A percentile compares a stretch with the other conserved stretches of the same genome.
These are phyloP conservation scores for Discostella stelligera DNA, from an alignment of 352 stramenopile genomes.

Conservation along the genomic window DNA sequence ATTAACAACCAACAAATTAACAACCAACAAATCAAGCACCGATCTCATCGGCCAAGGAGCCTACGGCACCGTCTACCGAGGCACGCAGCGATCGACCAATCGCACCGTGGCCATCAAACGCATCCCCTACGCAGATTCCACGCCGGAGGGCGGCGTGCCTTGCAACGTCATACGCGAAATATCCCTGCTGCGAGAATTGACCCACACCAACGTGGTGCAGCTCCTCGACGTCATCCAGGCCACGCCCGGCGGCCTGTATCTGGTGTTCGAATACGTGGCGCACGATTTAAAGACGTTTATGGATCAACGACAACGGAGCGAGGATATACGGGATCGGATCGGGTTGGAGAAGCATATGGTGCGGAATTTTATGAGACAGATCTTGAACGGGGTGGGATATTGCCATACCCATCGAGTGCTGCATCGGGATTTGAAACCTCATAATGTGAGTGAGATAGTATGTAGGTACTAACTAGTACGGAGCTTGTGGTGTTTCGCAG, in stretches of 20 bases:
- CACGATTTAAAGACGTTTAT: slow-evolving; percentile 99
- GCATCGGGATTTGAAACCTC: slow-evolving; percentile 96
- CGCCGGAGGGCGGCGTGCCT: slow-evolving; percentile 82
- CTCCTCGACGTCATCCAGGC: slow-evolving; percentile 99
- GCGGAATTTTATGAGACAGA: slow-evolving; percentile 97
- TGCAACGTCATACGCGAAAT: slow-evolving; percentile 14
- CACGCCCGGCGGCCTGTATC: slow-evolving; percentile 95
- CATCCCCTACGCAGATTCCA: slow-evolving; percentile 91
- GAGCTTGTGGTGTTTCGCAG: no score
- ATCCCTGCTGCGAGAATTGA: slow-evolving; percentile 84
- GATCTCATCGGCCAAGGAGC: slow-evolving; percentile 87
- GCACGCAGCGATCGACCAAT: slow-evolving; percentile 89
- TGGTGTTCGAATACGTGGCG: slow-evolving; percentile 99
- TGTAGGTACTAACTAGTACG: no score
- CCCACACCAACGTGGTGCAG: slow-evolving; percentile 89
- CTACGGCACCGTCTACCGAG: slow-evolving; percentile 99
- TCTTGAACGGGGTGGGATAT: slow-evolving; percentile 97
- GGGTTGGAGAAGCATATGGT: slow-evolving; percentile 90
- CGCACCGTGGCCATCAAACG: slow-evolving; percentile 99
- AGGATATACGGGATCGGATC: slow-evolving; percentile 7
- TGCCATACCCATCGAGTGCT: slow-evolving; percentile 92
- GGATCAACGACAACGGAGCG: slow-evolving; percentile 90
- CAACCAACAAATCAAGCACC: background rate
- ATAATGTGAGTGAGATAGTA: slow-evolving; percentile 63
- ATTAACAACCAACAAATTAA: background rate